Conservation (phyloP, 768 basidiomycete species). For the Suillus occidentalis region DNA sequence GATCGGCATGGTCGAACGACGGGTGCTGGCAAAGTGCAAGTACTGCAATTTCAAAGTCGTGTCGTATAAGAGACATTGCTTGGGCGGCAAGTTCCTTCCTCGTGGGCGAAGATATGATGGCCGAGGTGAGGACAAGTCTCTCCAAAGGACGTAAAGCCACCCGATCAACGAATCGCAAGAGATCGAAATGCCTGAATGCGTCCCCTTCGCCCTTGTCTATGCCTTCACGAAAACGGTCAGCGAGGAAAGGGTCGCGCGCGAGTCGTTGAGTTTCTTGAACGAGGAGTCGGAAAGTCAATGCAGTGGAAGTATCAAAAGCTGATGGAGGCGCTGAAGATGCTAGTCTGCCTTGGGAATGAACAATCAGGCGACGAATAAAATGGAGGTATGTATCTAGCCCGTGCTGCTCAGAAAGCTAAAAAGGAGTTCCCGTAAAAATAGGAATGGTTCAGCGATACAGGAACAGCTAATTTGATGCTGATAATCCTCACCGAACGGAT, state of each 20-base stretch:
- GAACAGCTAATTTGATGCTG: slow-evolving; percentile 13
- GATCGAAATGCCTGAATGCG: slow-evolving; percentile 79
- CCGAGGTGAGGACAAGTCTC: slow-evolving; percentile 72
- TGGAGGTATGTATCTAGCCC: slow-evolving; percentile 96
- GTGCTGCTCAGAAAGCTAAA: slow-evolving; percentile 93
- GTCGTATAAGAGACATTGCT: slow-evolving; percentile 67
- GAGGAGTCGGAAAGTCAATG: slow-evolving; percentile 80
- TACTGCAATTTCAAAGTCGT: slow-evolving; percentile 79
- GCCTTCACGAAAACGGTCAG: slow-evolving; percentile 88
- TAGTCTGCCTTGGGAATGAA: slow-evolving; percentile 77
- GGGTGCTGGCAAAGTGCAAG: slow-evolving; percentile 76
- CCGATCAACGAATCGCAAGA: slow-evolving; percentile 79
- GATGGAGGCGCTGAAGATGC: slow-evolving; percentile 58
- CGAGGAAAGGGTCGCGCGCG: slow-evolving; percentile 86
- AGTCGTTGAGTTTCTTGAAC: slow-evolving; percentile 88
- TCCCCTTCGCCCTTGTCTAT: slow-evolving; percentile 88
- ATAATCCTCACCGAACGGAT: slow-evolving; percentile 81
- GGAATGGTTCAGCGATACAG: slow-evolving; percentile 13
- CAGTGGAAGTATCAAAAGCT: slow-evolving; percentile 70
- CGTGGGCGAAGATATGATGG: slow-evolving; percentile 65
- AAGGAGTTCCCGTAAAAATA: slow-evolving; percentile 14
- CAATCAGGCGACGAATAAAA: slow-evolving; percentile 94
- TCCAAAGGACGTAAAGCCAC: slow-evolving; percentile 80
- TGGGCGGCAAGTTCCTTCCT: slow-evolving; percentile 56
- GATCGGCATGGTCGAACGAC: slow-evolving; percentile 79